Evolutionary conservation across 225 moss, liverwort and hornwort species (phyloP), one percentile per base, ranked within the genome.

Genomic region (Marchantia polymorpha): DNA sequence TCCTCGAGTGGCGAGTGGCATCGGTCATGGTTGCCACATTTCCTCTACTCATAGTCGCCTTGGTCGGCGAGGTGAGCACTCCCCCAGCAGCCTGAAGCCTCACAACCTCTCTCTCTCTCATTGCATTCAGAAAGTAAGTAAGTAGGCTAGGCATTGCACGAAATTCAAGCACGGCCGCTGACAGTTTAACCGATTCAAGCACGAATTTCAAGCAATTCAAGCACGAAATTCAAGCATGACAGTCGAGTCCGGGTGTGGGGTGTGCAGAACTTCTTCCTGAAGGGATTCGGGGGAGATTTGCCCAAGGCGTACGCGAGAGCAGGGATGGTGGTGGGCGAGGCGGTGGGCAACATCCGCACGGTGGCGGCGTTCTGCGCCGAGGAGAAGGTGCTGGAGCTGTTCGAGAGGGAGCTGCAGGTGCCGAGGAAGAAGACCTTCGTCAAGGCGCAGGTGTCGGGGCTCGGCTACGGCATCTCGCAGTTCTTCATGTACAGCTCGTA

Each of bases 401-500:
- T 84, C n/a, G 71, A 72, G 10, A 50, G 75, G 23, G 84, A 85
- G 78, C 67, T 88, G 26, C 27, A 75, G 23, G 75, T 83, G 6
- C 82, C 87, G 7, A 68, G 83, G 59, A 78, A 78, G 58, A 78
- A 88, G 64, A 82, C 84, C 8, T 69, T 78, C 14, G 22, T 85
- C 29, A 69, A 82, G 79, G 84, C 82, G 47, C 84, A 85, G 8
- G 68, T 88, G 0, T 82, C 84, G 30, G 87, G 87, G 23, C 25
- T 88, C 56, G 87, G 87, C n/a, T 88, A 88, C 30, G 87, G 87
- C 29, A 31, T 84, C 53, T 84, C 88, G 22, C 88, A 89, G 80
- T 86, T 89, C 81, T 86, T 76, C 79, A 89, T 89, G 88, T 89
- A 86, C 64, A 89, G 88, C 71, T 86, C 88, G 3, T 89, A 89